Conservation (phyloP, 257 asterid species). For the Nicotiana obtusifolia region DNA sequence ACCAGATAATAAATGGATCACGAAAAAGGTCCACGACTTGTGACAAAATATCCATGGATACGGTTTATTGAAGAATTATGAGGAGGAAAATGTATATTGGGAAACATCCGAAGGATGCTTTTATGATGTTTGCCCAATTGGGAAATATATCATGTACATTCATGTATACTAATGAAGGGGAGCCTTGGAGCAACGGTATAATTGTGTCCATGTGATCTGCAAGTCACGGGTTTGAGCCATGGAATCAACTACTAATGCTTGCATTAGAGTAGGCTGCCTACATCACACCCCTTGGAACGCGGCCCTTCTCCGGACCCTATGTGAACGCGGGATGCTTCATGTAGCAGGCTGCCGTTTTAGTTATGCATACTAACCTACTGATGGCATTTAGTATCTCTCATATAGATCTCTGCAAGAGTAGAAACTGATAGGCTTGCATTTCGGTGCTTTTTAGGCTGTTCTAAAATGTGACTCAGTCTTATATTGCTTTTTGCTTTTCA, state of each 20-base stretch:
- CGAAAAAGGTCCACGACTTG: neutral
- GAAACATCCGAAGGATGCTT: neutral
- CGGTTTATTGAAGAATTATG: neutral
- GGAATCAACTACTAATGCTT: too few species aligned
- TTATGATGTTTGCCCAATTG: neutral
- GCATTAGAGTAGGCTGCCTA: too few species aligned
- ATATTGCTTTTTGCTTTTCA: constrained; percentile 18
- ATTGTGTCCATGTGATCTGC: too few species aligned
- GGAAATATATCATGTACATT: neutral
- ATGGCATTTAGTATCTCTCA: neutral
- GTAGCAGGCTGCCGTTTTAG: too few species aligned
- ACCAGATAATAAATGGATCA: neutral
- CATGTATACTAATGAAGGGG: neutral
- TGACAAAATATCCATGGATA: neutral
- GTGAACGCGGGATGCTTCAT: too few species aligned
- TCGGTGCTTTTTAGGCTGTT: neutral
- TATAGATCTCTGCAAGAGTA: neutral
- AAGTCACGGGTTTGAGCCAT: too few species aligned
- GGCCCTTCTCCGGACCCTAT: too few species aligned
- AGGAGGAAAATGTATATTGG: neutral
- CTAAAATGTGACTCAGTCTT: neutral
- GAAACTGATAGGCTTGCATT: neutral
- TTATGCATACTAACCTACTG: neutral
- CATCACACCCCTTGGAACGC: too few species aligned
- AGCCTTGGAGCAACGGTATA: too few species aligned